Conservation (phyloP, 2,329 filamentous ascomycete species). For the Cytospora piceicola region DNA sequence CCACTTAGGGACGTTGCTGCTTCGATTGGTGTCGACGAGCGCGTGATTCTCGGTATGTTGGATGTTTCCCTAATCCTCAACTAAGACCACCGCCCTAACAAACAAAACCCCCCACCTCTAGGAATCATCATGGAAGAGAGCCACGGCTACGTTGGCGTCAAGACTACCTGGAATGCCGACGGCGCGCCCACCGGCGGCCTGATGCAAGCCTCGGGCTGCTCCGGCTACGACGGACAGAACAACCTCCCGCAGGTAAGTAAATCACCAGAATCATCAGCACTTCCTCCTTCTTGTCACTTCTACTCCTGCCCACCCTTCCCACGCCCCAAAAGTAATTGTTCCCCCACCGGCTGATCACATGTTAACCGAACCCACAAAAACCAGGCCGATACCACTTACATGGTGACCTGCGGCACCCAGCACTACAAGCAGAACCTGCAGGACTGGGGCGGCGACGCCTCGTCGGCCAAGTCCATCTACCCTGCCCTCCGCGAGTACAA, state of each 20-base stretch:
- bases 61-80: neutral
- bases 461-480: conserved; percentile 41
- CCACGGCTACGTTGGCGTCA: conserved; percentile 44
- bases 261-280: neutral
- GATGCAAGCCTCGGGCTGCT: conserved; percentile 45
- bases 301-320: no score
- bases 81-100: neutral
- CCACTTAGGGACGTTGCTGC: neutral
- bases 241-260: conserved; percentile 38
- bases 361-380: neutral
- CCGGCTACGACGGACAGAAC: conserved; percentile 41
- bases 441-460: conserved; percentile 37
- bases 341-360: neutral
- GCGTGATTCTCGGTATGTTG: neutral
- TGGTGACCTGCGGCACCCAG: conserved; percentile 34
- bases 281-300: no score
- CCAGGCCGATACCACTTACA: conserved; percentile 16
- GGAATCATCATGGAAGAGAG: conserved; percentile 49
- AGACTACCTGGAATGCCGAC: conserved; percentile 42
- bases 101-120: conserved; percentile 30
- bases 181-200: conserved; percentile 43
- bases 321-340: no score
- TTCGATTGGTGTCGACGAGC: neutral
- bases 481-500: conserved; percentile 46
- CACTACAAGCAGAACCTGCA: conserved; percentile 39